Evolutionary conservation across 2,329 filamentous ascomycete species (phyloP), one percentile per base, ranked within the genome.

Genomic region (Colletotrichum graminicola): DNA sequence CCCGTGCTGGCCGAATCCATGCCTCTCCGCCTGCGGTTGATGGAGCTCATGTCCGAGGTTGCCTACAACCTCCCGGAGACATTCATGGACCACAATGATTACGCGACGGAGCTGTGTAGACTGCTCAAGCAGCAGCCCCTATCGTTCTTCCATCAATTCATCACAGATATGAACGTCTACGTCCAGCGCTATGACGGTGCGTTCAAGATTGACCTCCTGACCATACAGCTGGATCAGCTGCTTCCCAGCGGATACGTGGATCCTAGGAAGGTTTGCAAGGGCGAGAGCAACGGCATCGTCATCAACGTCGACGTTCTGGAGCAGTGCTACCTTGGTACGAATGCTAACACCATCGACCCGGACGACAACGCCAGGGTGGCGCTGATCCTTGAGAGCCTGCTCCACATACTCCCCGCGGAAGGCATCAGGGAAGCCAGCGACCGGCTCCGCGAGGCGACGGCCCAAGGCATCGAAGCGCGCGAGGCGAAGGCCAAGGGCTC

Each of bases 351-450:
- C 0, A 83, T 87, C 18, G 85, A 84, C 8, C 79, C 87, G 0
- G 86, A 89, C 26, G 92, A 94, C 73, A 95, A 96, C 75, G 90
- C 91, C 36, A 93, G 92, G 78, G 84, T 95, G 47, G 91, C 91
- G 2, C 80, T 95, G 12, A 79, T 93, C 39, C 82, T 94, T 0
- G 93, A 95, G 80, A 85, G 85, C 2, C 80, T 94, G 61, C 76
- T 93, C 39, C 85, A 90, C 56, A 81, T 90, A 8, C 79, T 88
- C 3, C 86, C 84, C 80, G 67, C 69, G 3, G 76, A 78, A 34
- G 79, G 80, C 16, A 75, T 76, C 26, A 73, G 83, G 16, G 68
- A 72, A 1, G 84, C 84, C 73, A 80, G 79, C 39, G 72, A 77
- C 0, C 73, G 73, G 5, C 77, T 89, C 21, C 77, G 77, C 21